Base-by-base conservation (phyloP, 306 rosid genomes). In the Corylus avellana region DNA sequence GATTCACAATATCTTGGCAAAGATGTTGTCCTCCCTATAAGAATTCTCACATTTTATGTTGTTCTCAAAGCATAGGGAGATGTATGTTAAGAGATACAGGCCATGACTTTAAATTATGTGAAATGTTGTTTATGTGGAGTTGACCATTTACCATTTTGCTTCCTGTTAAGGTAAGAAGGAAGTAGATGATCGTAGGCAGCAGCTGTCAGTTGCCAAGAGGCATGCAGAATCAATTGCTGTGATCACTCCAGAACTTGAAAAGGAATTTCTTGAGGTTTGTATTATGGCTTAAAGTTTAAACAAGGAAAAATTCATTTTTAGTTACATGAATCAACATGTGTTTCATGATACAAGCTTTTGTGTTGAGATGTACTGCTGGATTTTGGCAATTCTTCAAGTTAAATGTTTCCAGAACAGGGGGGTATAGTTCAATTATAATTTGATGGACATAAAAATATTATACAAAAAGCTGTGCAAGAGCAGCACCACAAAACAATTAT, bases 261-360 rank as follows among this genome's bases (percentile, higher is more conserved):
- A 85, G 86, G 91, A 85, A 82, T 95, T 95, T 90, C 91, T 91
- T 48, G 88, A 95, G 98, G 98, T 94, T 80, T 79, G 88, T 84
- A 6, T 57, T 56, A 59, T 53, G 80, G 58, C 29, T 35, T 61
- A 67, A 53, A 69, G 20, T 53, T 8, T 47, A 12, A 62, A 17
- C 54, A 16, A 39, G 80, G 58, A 17, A 77, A 77, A 74, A 32
- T 14, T 54, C 64, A 58, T 59, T 48, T 29, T 69, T 17, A 14
- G 20, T 46, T 44, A 11, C 64, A 58, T 58, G 29, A 58, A 25
- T 58, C 10, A 58, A 7, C 35, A 58, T 2, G 5, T n/a, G 25
- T 22, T 58, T 12, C 25, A 9, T 58, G 22, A 7, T 3, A 8
- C 32, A 58, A 66, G n/a, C 39, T 12, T 29, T 62, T 62, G 20